phyloP scores from a whole-genome alignment of 2,329 filamentous ascomycete species.

The Trichoderma brevicompactum region DNA sequence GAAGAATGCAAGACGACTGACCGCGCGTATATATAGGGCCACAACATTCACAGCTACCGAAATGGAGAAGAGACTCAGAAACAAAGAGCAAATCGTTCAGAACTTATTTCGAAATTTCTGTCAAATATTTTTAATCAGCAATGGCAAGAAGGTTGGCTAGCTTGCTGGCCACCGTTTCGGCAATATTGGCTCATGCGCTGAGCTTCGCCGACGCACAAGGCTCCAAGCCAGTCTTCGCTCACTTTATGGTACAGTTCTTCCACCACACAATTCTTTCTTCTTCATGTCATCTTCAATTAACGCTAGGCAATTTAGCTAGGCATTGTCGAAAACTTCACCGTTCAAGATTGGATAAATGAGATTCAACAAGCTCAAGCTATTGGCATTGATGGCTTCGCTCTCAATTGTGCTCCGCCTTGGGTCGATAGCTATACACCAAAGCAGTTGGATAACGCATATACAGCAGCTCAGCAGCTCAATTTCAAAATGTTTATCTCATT shows the following conservation, averaged over 20 bases:
- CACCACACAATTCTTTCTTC: neutral
- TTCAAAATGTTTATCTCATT: conserved; percentile 36
- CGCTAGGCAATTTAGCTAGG: conserved; percentile 27
- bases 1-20: neutral
- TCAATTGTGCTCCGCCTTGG: conserved; percentile 34
- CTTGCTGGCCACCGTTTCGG: conserved; percentile 13
- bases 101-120: neutral
- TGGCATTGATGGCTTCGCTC: conserved; percentile 35
- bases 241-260: conserved; percentile 27
- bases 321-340: conserved; percentile 33
- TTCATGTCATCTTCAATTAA: neutral
- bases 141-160: conserved; percentile 1
- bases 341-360: conserved; percentile 33
- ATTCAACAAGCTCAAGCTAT: conserved; percentile 33
- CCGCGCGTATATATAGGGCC: neutral
- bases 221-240: conserved; percentile 26
- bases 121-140: neutral
- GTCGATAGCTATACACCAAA: conserved; percentile 34
- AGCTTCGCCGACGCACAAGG: conserved; percentile 8
- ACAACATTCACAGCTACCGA: neutral
- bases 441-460: conserved; percentile 33
- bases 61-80: neutral
- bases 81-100: neutral
- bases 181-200: neutral
- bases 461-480: conserved; percentile 30